A percentile compares a stretch with the other conserved stretches of the same genome.
Evolutionary conservation across 495 filamentous ascomycete species (phyloP).

Genomic region (Cladorrhinum samala): DNA sequence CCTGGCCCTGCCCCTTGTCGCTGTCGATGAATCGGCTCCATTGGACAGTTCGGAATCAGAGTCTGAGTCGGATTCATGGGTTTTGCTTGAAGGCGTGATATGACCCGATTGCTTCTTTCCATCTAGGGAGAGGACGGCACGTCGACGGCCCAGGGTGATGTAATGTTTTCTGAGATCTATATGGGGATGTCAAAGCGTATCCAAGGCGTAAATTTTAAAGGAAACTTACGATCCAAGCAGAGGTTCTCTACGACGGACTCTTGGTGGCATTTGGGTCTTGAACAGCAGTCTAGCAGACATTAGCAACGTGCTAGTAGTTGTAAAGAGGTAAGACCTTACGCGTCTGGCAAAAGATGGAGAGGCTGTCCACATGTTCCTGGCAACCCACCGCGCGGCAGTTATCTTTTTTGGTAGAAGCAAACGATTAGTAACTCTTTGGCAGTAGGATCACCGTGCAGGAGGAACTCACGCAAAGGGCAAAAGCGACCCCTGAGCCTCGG

Average conservation of each 20-base stretch:
- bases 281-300: conserved; percentile 11
- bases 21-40: background rate
- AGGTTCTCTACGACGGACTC: conserved; percentile 12
- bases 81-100: background rate
- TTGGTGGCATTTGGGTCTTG: conserved; percentile 11
- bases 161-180: conserved; percentile 19
- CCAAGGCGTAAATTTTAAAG: background rate
- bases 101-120: background rate
- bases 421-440: background rate
- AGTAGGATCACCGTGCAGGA: background rate
- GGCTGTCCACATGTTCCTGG: conserved; percentile 10
- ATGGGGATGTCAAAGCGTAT: background rate
- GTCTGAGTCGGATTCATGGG: background rate
- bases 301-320: background rate
- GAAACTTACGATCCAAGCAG: conserved; percentile 12
- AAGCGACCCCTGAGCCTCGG: conserved; percentile 3
- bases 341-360: conserved; percentile 15
- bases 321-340: background rate
- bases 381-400: conserved; percentile 16
- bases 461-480: conserved; percentile 14
- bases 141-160: conserved; percentile 12
- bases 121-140: background rate
- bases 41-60: background rate
- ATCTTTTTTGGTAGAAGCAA: background rate
- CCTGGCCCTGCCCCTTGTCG: background rate